These are phyloP conservation scores for Datisca glomerata DNA, from an alignment of 306 rosid genomes.

Conservation along the genomic window DNA sequence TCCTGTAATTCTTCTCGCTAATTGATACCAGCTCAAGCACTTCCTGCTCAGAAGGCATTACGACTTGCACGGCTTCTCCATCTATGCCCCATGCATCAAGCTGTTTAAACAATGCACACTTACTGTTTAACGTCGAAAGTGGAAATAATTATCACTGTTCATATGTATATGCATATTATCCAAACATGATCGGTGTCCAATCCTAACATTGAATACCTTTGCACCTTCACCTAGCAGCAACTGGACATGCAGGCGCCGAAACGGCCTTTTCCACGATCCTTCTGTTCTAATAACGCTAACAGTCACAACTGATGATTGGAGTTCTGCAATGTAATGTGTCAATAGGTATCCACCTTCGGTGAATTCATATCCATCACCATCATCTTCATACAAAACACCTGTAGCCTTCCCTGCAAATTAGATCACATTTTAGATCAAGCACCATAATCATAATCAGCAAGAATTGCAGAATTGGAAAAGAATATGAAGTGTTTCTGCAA, in stretches of 20 bases:
- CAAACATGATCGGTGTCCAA: no score
- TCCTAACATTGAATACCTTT: no score
- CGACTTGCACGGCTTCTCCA: slow-evolving; percentile 63
- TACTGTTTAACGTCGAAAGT: slow-evolving; percentile 2
- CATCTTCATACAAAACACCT: slow-evolving; percentile 85
- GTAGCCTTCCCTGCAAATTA: slow-evolving; percentile 67
- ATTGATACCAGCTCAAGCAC: slow-evolving; percentile 45
- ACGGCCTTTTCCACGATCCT: slow-evolving; percentile 80
- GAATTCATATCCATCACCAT: slow-evolving; percentile 90
- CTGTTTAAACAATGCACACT: slow-evolving; percentile 25
- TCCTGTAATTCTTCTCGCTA: slow-evolving; percentile 41
- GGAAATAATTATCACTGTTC: no score
- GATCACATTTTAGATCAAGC: background rate
- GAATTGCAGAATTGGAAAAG: no score
- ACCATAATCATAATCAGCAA: background rate
- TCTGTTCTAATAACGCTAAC: slow-evolving; percentile 48
- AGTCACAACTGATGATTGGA: slow-evolving; percentile 47
- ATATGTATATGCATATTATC: no score
- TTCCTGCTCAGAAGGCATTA: slow-evolving; percentile 57
- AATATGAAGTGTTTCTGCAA: no score
- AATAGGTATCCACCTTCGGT: slow-evolving; percentile 55
- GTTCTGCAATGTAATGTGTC: slow-evolving; percentile 70
- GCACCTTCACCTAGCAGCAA: slow-evolving; percentile 83
- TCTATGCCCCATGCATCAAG: slow-evolving; percentile 70
- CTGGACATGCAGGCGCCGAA: slow-evolving; percentile 55